phyloP scores from a whole-genome alignment of 257 asterid genomes.

The Voacanga thouarsii region DNA sequence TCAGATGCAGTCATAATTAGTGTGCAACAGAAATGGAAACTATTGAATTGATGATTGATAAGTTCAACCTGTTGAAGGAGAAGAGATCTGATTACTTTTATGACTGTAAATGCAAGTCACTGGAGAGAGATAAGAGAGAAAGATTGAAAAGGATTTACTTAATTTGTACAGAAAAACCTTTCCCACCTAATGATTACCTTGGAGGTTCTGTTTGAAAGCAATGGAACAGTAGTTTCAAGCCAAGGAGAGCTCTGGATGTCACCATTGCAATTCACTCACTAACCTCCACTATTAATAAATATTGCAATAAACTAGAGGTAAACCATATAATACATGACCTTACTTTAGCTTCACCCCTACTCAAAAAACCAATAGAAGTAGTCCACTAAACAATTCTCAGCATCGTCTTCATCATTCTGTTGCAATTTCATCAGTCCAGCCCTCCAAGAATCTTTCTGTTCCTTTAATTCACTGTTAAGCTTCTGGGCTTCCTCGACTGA shows the following conservation, averaged over 20 bases:
- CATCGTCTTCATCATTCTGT: conserved; percentile 28
- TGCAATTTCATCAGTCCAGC: conserved; percentile 18
- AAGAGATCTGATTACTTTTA: conserved; percentile 6
- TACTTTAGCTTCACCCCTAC: conserved; percentile 79
- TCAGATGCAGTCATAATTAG: no score
- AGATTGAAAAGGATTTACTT: conserved; percentile 12
- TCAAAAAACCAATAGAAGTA: conserved; percentile 37
- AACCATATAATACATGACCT: conserved; percentile 12
- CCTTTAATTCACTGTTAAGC: conserved; percentile 4
- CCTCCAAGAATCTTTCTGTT: conserved; percentile 8
- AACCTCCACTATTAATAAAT: conserved; percentile 11
- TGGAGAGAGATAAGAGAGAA: neutral
- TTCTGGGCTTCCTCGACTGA: neutral
- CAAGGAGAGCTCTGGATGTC: neutral
- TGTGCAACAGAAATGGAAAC: no score
- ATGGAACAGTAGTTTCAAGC: neutral
- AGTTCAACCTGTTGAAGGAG: conserved; percentile 16
- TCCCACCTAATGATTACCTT: conserved; percentile 6
- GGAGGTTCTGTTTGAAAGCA: neutral
- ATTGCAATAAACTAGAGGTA: neutral
- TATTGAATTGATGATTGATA: conserved; percentile 18
- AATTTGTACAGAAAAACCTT: conserved; percentile 4
- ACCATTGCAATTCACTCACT: conserved; percentile 17
- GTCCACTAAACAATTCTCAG: conserved; percentile 24
- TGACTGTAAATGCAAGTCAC: conserved; percentile 16